Evolutionary conservation across 2,329 filamentous ascomycete genomes (phyloP).

Genomic region (Monilinia vaccinii-corymbosi): DNA sequence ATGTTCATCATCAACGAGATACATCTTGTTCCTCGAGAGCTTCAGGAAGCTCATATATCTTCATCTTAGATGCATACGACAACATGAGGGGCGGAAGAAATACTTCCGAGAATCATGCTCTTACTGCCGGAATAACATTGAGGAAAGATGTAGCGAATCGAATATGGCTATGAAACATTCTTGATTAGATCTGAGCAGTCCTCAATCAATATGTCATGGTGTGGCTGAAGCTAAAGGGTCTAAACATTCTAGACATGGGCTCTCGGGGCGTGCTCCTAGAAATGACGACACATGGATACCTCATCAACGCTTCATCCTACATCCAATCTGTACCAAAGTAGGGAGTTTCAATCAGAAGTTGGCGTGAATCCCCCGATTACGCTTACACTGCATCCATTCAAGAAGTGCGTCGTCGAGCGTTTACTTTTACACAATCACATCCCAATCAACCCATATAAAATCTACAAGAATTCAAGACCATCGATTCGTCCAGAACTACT

Average conservation of each 20-base stretch:
- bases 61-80: slow-evolving; percentile 50
- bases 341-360: neutral
- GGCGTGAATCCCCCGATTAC: neutral
- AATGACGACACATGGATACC: neutral
- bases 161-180: slow-evolving; percentile 27
- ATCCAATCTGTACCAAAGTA: neutral
- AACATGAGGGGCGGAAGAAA: slow-evolving; percentile 37
- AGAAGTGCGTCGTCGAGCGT: neutral
- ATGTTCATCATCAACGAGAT: neutral
- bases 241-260: neutral
- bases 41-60: slow-evolving; percentile 32
- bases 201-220: slow-evolving; percentile 14
- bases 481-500: neutral
- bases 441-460: neutral
- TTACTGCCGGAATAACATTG: slow-evolving; percentile 46
- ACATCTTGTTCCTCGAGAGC: neutral
- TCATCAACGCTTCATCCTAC: neutral
- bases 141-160: slow-evolving; percentile 58
- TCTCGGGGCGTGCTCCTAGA: neutral
- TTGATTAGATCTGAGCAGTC: slow-evolving; percentile 13
- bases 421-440: neutral
- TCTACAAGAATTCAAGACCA: neutral
- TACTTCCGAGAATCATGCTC: slow-evolving; percentile 35
- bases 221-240: slow-evolving; percentile 1
- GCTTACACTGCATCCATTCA: neutral